Evolutionary conservation across 306 rosid genomes (phyloP).

Genomic region (Trifolium repens): DNA sequence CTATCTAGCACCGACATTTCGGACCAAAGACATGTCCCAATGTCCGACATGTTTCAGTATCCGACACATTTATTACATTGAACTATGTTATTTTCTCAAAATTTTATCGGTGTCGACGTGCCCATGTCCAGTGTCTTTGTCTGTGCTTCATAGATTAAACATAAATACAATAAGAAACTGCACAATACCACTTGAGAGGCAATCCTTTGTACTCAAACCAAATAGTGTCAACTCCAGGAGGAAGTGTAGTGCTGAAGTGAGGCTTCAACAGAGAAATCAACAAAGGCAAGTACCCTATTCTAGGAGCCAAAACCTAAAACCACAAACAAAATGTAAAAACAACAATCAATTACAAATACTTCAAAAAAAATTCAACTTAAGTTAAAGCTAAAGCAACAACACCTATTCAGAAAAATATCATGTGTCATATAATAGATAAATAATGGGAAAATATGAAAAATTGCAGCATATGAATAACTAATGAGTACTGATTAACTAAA

Average conservation of each 20-base stretch:
- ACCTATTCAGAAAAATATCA: neutral
- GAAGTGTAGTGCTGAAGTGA: constrained; percentile 74
- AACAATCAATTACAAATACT: neutral
- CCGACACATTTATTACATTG: too few relatives aligned
- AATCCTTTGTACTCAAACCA: constrained; percentile 96
- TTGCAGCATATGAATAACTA: too few relatives aligned
- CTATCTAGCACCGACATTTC: too few relatives aligned
- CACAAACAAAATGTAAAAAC: neutral
- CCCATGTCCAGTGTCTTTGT: too few relatives aligned
- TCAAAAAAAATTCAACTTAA: neutral
- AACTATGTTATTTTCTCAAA: too few relatives aligned
- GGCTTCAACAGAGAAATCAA: constrained; percentile 80
- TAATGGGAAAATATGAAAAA: neutral
- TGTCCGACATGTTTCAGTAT: too few relatives aligned
- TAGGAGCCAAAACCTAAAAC: constrained; percentile 86
- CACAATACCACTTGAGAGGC: constrained; percentile 78
- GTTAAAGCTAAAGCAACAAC: constrained; percentile 9
- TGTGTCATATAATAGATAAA: neutral
- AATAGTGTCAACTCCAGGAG: constrained; percentile 85
- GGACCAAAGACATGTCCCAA: too few relatives aligned
- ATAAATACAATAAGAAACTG: neutral
- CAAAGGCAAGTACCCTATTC: constrained; percentile 85
- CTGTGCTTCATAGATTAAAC: too few relatives aligned
- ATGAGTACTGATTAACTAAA: neutral
- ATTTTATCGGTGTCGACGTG: too few relatives aligned